phyloP scores from a whole-genome alignment of 345 rosid species.

The Anastatica hierochuntica region DNA sequence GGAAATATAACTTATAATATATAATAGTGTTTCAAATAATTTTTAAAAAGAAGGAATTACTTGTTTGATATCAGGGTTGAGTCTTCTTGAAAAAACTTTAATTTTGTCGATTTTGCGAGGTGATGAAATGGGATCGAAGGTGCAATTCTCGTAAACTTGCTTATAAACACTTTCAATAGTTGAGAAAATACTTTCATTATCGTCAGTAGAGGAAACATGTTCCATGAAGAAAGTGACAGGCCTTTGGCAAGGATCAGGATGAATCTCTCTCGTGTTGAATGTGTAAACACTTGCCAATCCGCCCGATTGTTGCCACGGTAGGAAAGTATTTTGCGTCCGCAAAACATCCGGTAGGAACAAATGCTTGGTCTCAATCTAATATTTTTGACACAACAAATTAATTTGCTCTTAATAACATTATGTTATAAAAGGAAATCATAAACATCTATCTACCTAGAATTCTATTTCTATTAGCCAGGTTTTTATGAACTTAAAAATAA shows the following conservation, averaged over 20 bases:
- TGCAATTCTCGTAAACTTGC: constrained; percentile 41
- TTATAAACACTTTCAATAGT: constrained; percentile 39
- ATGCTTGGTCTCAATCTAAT: constrained; percentile 30
- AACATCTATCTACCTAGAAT: no score
- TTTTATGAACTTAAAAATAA: no score
- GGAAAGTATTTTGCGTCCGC: constrained; percentile 51
- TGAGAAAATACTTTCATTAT: constrained; percentile 12
- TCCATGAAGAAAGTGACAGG: constrained; percentile 61
- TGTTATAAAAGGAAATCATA: no score
- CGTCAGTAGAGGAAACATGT: constrained; percentile 16
- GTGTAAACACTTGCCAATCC: constrained; percentile 32
- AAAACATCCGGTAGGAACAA: constrained; percentile 36
- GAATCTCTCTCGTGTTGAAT: constrained; percentile 43
- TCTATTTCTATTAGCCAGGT: no score
- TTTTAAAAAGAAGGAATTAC: constrained; percentile 26
- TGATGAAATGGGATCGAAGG: constrained; percentile 29
- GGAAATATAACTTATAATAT: no score
- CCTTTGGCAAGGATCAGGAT: constrained; percentile 56
- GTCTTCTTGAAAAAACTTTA: constrained; percentile 48
- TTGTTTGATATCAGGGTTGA: constrained; percentile 45
- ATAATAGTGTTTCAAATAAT: no score
- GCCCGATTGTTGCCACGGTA: constrained; percentile 39
- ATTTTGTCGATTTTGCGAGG: constrained; percentile 55
- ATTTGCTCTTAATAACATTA: no score
- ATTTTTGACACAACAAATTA: not conserved